These are phyloP conservation scores for Erodium moschatum DNA, from an alignment of 441 rosid species.

Conservation along the genomic window DNA sequence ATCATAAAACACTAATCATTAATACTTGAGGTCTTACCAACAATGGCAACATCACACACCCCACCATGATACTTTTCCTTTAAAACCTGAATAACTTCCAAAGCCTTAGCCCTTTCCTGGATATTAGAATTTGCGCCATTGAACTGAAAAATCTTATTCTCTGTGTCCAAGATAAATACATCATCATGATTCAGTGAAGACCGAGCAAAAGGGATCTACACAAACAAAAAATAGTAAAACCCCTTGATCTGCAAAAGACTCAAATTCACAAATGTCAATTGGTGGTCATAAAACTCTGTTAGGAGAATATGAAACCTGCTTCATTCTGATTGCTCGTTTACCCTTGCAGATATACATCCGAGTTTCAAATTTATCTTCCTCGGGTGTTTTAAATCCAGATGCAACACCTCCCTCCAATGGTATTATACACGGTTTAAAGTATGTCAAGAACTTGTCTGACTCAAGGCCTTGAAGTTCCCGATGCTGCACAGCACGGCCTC, in stretches of 20 bases:
- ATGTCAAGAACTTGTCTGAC: constrained; percentile 89
- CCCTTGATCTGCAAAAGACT: background rate
- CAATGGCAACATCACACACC: constrained; percentile 72
- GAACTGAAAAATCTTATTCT: constrained; percentile 84
- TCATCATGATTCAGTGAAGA: constrained; percentile 96
- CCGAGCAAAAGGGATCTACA: constrained; percentile 86
- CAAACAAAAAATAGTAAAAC: background rate
- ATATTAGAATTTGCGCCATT: constrained; percentile 95
- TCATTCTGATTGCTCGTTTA: constrained; percentile 75
- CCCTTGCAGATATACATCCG: constrained; percentile 80
- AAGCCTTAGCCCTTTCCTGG: constrained; percentile 95
- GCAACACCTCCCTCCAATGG: constrained; percentile 97
- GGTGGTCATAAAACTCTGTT: background rate
- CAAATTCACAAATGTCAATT: background rate
- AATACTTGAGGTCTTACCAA: constrained; percentile 53
- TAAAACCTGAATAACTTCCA: constrained; percentile 91
- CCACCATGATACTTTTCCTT: constrained; percentile 96
- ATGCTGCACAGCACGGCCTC: constrained; percentile 98
- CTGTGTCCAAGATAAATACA: constrained; percentile 78
- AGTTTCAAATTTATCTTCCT: constrained; percentile 79
- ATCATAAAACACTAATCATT: constrained; percentile 2
- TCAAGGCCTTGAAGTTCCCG: constrained; percentile 94
- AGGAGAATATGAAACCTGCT: constrained; percentile 53
- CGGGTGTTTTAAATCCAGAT: constrained; percentile 74
- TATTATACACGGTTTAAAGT: constrained; percentile 89